Base-by-base conservation (phyloP, 306 rosid species). In the Vigna angularis region DNA sequence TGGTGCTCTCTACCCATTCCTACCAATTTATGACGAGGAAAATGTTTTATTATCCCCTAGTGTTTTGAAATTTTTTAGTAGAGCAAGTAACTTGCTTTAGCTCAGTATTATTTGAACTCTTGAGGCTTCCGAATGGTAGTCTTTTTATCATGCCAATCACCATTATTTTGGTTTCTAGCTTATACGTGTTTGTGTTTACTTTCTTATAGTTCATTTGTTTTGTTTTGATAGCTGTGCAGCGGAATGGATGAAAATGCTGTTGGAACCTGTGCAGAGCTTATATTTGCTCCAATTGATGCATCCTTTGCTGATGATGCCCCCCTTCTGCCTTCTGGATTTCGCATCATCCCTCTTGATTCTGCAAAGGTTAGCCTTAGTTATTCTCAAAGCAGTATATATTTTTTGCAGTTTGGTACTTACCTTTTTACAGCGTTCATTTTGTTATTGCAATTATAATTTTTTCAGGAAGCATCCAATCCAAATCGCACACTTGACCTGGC, bases 301-400 rank as follows among this genome's bases (percentile, higher is more conserved):
- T 93, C 99, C 26, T 96, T 96, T 86, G 98, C 99, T 74, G 99
- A 96, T 79, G 99, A 96, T 85, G 99, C 99, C 53, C 98, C 98
- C n/a, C 96, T 96, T 81, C 84, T 96, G 24, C 99, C 99, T 58
- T 96, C 99, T 62, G 99, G 99, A 69, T 96, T 96, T 70, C 98
- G 99, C 52, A 93, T 96, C 78, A 93, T 96, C 79, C 99, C 99
- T 82, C 92, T 96, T 8, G 98, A 96, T 74, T 91, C 98, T 53
- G 99, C 98, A 72, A 96, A 96, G 93, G 99, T 95, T 70, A 52
- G 93, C 73, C 61, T 20, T 62, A 28, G 18, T 56, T 48, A 61
- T 77, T 40, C 34, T 32, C 30, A 12, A 74, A 75, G 12, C 61
- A 45, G 53, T 52, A 38, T 18, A 22, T 26, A 71, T 38, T 75